Evolutionary conservation across 495 filamentous ascomycete species (phyloP), one percentile per base, ranked within the genome.

Genomic region (Xylaria nigripes): DNA sequence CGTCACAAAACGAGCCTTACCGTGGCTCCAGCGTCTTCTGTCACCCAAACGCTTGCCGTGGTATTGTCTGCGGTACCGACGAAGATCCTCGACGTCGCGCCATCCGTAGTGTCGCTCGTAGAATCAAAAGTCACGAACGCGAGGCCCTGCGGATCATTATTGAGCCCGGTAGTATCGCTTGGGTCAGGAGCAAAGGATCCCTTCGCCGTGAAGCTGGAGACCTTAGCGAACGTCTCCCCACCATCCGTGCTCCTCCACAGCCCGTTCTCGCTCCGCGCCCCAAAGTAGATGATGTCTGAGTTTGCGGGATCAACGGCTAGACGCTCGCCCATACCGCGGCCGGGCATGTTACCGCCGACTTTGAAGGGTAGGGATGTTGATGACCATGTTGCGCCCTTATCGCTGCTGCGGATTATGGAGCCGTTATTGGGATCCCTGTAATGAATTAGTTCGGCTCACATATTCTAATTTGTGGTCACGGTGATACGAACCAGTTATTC

Each of bases 321-420:
- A 6, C 81, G 72, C 65, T 85, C 82, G 22, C 82, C 82, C 68
- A 77, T 80, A 18, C 81, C 81, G 23, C 82, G 72, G n/a, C 82
- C 81, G 2, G 80, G 79, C 80, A 83, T 84, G 59, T 84, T 85
- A 0, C 81, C 79, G 6, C 81, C 81, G 43, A 80, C 77, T 58
- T 81, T 80, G 68, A 84, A 84, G 2, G 81, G 69, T 1, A 83
- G 65, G 6, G 64, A 64, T 1, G 70, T 71, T 9, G 58, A 61
- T 2, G 66, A 56, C 71, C 77, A 82, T 1, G 77, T 81, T 6
- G 54, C 64, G 6, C 81, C 80, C 45, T 70, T 67, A 59, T 83
- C 74, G 12, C 63, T 70, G 9, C 71, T 76, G 42, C 70, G 68
- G 34, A 79, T 71, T 43, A 83, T 78, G 41, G 73, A 62, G 22